phyloP scores from a whole-genome alignment of 179 eudicot species.

The Gypsophila paniculata region DNA sequence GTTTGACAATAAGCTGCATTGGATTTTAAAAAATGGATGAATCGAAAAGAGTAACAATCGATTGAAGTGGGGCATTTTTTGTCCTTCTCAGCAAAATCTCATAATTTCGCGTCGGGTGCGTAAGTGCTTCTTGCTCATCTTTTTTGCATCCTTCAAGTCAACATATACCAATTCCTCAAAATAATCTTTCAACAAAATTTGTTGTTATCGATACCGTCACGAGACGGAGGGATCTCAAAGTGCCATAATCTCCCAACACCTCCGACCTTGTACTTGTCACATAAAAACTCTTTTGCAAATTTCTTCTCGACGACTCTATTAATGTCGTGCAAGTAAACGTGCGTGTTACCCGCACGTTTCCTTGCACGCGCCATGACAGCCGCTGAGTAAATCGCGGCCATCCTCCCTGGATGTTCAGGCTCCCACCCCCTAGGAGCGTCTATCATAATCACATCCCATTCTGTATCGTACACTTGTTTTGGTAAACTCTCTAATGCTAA shows the following conservation, averaged over 20 bases:
- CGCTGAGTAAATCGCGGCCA: constrained; percentile 65
- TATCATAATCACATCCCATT: constrained; percentile 76
- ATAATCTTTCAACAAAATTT: constrained; percentile 21
- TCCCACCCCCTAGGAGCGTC: constrained; percentile 64
- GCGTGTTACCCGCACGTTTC: constrained; percentile 46
- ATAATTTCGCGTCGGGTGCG: no score
- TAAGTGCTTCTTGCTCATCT: no score
- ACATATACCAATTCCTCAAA: neutral
- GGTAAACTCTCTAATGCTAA: constrained; percentile 50
- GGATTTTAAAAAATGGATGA: no score
- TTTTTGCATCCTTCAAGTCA: no score
- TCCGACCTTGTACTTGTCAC: constrained; percentile 47
- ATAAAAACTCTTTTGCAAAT: constrained; percentile 55
- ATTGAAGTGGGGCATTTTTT: no score
- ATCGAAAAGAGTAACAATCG: no score
- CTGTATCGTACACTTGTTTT: constrained; percentile 50
- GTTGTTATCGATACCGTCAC: neutral
- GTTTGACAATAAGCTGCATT: no score
- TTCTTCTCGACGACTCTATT: constrained; percentile 54
- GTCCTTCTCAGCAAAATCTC: no score
- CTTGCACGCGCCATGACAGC: constrained; percentile 67
- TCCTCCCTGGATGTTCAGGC: constrained; percentile 56
- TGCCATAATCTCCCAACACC: constrained; percentile 65
- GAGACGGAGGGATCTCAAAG: constrained; percentile 53
- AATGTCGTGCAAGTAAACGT: constrained; percentile 66